Evolutionary conservation across 176 grass and related monocot genomes (phyloP), one percentile per base, ranked within the genome.

Genomic region (Puccinellia tenuiflora): DNA sequence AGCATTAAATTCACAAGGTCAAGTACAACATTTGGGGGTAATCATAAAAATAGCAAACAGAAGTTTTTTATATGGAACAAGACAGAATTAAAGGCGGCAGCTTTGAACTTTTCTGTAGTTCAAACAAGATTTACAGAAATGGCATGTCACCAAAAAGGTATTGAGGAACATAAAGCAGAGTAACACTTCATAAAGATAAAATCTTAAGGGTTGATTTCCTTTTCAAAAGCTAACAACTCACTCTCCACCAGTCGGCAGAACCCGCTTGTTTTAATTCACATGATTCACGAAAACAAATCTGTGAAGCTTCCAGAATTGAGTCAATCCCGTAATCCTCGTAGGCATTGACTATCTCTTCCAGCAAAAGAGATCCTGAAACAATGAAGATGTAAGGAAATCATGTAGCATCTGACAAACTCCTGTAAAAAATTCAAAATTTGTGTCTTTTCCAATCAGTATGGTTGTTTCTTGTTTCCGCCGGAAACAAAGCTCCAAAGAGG

Each of bases 231-330:
- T 21, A 64, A 79, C 55, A 42, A 93, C 92, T 95, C 63, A 98
- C 96, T 75, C 43, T 95, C 96, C 96, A 98, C 96, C 96, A 98
- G 74, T 95, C 88, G 47, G 76, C 73, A 90, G 83, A 91, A 91
- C 96, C 96, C 1, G 90, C 76, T 83, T 90, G 61, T 86, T 91
- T 98, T 66, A 88, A 71, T 90, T 95, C 85, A 77, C 83, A 24
- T 35, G 96, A 95, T 83, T 98, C 92, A 78, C 78, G 76, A 88
- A 95, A 95, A 70, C 64, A 83, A 33, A 62, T 81, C 77, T 88
- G 79, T 82, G 79, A 88, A 67, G 92, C 88, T 78, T 95, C 90
- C 67, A 98, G 67, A 85, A 98, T 82, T 34, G 89, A 90, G 34
- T 89, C 65, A 18, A 94, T 92, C 84, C 90, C 90, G 53, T 90